Base-by-base conservation (phyloP, 176 grass and related monocot species). In the Triticum urartu region DNA sequence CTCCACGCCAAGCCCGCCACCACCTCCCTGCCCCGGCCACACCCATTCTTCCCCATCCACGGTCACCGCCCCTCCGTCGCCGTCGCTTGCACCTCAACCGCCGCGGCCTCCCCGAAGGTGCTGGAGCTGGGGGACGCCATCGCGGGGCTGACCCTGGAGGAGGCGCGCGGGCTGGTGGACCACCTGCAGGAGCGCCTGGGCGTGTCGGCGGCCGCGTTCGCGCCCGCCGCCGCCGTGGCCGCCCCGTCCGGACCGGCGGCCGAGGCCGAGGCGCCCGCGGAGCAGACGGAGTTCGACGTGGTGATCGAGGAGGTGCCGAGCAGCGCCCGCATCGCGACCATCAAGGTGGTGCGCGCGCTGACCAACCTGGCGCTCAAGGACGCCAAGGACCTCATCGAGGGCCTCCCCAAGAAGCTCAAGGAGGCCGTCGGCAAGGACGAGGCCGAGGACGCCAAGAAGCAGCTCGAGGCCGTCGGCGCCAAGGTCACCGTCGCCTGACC, bases 371-470 rank as follows among this genome's bases (percentile, higher is more conserved):
- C 91, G 67, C 85, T 91, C 25, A 93, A 93, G 87, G 91, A 93
- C 35, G 88, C 91, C 4, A 93, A 93, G 82, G 88, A 91, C 80
- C 84, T 93, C 71, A 93, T 93, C 48, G 86, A 93, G 73, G 89
- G 86, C 11, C 85, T 93, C 60, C 92, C 92, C 26, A 93, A 93
- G 91, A 93, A 91, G 86, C 78, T 88, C 64, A 93, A 90, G 86
- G 91, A 93, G 86, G 88, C 71, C 50, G 82, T 90, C 34, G 39
- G 43, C 52, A 90, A 90, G 89, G 88, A 93, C 65, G 91, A 93
- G 65, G 88, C 91, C 18, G 91, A 93, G 78, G 52, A 84, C 0
- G 79, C 73, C 64, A 90, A 90, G 86, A 93, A 93, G 78, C 83
- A 90, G 59, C 89, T 93, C 21, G 92, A 91, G 85, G 89, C 83